These are phyloP conservation scores for Trypanosoma theileri DNA, from an alignment of 208 protist species.

Conservation along the genomic window DNA sequence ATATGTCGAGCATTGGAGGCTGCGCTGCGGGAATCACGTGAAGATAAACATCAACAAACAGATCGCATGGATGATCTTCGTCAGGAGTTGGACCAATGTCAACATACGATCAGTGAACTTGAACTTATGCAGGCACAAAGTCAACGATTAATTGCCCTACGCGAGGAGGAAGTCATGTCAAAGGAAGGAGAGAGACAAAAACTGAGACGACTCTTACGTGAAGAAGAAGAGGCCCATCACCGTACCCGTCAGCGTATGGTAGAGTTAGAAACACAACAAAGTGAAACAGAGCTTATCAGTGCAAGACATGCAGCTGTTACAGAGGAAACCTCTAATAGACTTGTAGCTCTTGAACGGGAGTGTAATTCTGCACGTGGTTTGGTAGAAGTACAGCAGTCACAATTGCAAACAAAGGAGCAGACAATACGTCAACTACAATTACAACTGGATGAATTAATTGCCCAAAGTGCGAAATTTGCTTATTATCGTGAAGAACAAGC, in stretches of 20 bases:
- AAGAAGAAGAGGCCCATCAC: slow-evolving; percentile 39
- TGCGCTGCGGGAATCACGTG: slow-evolving; percentile 7
- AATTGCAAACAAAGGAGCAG: slow-evolving; percentile 6
- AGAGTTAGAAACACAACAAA: not conserved
- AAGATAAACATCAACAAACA: slow-evolving; percentile 12
- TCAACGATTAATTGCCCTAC: slow-evolving; percentile 27
- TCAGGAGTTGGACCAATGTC: slow-evolving; percentile 20
- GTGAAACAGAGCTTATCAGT: slow-evolving; percentile 19
- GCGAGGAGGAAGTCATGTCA: slow-evolving; percentile 34
- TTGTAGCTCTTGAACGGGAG: slow-evolving; percentile 9
- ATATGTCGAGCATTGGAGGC: slow-evolving; percentile 12
- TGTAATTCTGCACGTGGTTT: not conserved
- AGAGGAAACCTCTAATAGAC: not conserved
- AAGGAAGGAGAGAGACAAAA: slow-evolving; percentile 36
- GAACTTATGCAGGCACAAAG: slow-evolving; percentile 29
- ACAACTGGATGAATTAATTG: slow-evolving; percentile 21
- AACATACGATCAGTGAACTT: slow-evolving; percentile 13
- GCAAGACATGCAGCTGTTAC: not conserved
- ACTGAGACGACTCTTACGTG: slow-evolving; percentile 30
- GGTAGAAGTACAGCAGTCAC: slow-evolving; percentile 1
- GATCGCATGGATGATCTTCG: slow-evolving; percentile 19
- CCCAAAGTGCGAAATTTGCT: slow-evolving; percentile 21
- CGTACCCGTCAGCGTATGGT: slow-evolving; percentile 23
- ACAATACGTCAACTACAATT: slow-evolving; percentile 15
- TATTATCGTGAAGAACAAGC: slow-evolving; percentile 21